These are phyloP conservation scores for Starmerella powellii DNA, from an alignment of 805 yeast species.

Conservation along the genomic window DNA sequence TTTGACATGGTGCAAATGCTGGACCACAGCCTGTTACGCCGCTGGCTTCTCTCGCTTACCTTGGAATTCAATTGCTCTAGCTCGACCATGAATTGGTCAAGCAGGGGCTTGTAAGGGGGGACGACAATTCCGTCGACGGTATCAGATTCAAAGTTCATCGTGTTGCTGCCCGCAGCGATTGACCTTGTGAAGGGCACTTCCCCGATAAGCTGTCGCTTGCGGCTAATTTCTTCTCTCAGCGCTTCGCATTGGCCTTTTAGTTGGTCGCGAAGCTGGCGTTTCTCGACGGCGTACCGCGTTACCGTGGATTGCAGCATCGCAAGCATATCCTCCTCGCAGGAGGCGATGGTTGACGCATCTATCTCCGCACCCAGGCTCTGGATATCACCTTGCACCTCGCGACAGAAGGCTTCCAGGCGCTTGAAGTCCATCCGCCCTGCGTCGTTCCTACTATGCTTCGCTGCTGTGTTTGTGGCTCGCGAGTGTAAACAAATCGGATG, in stretches of 20 bases:
- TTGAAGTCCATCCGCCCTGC: background rate
- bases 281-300: background rate
- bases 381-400: background rate
- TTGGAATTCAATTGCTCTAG: background rate
- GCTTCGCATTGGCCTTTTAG: background rate
- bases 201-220: background rate
- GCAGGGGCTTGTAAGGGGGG: background rate
- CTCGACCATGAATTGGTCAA: background rate
- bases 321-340: background rate
- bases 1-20: background rate
- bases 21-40: background rate
- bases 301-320: background rate
- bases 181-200: background rate
- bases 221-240: background rate
- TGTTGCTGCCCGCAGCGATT: background rate
- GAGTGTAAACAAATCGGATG: background rate
- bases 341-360: background rate
- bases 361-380: background rate
- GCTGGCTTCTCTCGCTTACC: background rate
- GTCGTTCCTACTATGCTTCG: background rate
- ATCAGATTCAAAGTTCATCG: background rate
- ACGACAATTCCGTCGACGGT: background rate
- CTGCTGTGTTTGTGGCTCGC: background rate
- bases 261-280: slow-evolving; percentile 1
- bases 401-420: background rate